Evolutionary conservation across 2,329 filamentous ascomycete species (phyloP).

Genomic region (Pleoardoris graminearum): DNA sequence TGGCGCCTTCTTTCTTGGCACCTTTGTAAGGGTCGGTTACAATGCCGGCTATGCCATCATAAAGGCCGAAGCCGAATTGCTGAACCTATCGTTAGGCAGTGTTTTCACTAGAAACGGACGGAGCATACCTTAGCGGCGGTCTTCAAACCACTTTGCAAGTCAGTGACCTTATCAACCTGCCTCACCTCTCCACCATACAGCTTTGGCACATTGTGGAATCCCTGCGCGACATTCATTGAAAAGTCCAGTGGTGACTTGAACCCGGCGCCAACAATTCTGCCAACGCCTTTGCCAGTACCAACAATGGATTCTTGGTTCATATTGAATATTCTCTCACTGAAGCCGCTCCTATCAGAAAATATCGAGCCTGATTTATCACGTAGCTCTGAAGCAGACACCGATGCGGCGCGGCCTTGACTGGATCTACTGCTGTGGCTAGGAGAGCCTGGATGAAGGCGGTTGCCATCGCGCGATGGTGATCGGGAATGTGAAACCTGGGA

Average conservation of each 20-base stretch:
- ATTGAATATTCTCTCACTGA: slow-evolving; percentile 20
- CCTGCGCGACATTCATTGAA: slow-evolving; percentile 77
- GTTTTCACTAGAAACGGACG: neutral
- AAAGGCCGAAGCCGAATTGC: slow-evolving; percentile 77
- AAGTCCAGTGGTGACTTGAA: slow-evolving; percentile 84
- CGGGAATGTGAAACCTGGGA: slow-evolving; percentile 29
- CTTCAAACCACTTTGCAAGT: slow-evolving; percentile 72
- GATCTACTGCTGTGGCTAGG: slow-evolving; percentile 9
- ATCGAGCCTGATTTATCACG: slow-evolving; percentile 22
- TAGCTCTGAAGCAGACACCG: slow-evolving; percentile 22
- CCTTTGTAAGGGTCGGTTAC: slow-evolving; percentile 76
- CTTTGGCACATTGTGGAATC: slow-evolving; percentile 84
- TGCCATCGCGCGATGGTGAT: slow-evolving; percentile 29
- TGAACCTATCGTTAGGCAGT: slow-evolving; percentile 24
- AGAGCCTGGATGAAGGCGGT: neutral
- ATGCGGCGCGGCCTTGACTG: slow-evolving; percentile 19
- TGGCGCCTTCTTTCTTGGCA: slow-evolving; percentile 64
- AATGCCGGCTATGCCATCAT: slow-evolving; percentile 79
- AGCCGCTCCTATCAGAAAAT: slow-evolving; percentile 14
- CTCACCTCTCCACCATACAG: slow-evolving; percentile 84
- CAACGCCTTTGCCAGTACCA: slow-evolving; percentile 68
- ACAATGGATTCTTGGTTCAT: slow-evolving; percentile 59
- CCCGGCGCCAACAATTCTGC: slow-evolving; percentile 73
- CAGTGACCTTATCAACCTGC: slow-evolving; percentile 77
- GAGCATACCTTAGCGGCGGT: slow-evolving; percentile 69